phyloP scores from a whole-genome alignment of 2,329 filamentous ascomycete genomes.

The Arthroderma sp. region DNA sequence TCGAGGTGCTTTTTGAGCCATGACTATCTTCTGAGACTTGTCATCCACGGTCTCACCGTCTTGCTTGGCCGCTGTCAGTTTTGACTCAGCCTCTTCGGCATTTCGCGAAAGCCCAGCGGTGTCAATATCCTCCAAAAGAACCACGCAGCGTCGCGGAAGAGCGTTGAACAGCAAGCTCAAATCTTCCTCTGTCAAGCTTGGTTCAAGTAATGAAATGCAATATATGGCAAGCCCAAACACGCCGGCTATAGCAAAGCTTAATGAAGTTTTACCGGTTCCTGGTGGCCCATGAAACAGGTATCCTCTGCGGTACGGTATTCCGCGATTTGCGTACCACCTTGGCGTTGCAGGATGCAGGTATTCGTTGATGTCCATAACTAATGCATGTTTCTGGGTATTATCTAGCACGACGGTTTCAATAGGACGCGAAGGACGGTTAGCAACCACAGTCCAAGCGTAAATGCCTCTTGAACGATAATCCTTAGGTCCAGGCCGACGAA shows the following conservation, averaged over 20 bases:
- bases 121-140: slow-evolving; percentile 58
- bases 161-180: slow-evolving; percentile 46
- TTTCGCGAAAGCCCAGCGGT: slow-evolving; percentile 42
- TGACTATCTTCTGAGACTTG: not conserved
- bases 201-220: slow-evolving; percentile 50
- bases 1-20: not conserved
- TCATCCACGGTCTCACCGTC: slow-evolving; percentile 14
- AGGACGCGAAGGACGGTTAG: slow-evolving; percentile 36
- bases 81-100: not conserved
- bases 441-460: slow-evolving; percentile 12
- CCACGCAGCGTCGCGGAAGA: slow-evolving; percentile 50
- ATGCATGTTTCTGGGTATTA: slow-evolving; percentile 9
- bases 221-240: slow-evolving; percentile 56
- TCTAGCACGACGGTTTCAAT: slow-evolving; percentile 67
- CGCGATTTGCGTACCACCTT: slow-evolving; percentile 15
- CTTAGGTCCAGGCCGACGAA: slow-evolving; percentile 34
- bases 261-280: slow-evolving; percentile 90
- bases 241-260: slow-evolving; percentile 54
- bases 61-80: not conserved
- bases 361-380: slow-evolving; percentile 4
- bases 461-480: slow-evolving; percentile 16
- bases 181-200: slow-evolving; percentile 49
- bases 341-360: slow-evolving; percentile 5
- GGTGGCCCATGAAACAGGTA: slow-evolving; percentile 97
- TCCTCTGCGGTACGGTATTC: slow-evolving; percentile 62